A percentile compares a stretch with the other conserved stretches of the same genome.
phyloP scores from a whole-genome alignment of 2,329 filamentous ascomycete species.

The Trichoderma sp. region DNA sequence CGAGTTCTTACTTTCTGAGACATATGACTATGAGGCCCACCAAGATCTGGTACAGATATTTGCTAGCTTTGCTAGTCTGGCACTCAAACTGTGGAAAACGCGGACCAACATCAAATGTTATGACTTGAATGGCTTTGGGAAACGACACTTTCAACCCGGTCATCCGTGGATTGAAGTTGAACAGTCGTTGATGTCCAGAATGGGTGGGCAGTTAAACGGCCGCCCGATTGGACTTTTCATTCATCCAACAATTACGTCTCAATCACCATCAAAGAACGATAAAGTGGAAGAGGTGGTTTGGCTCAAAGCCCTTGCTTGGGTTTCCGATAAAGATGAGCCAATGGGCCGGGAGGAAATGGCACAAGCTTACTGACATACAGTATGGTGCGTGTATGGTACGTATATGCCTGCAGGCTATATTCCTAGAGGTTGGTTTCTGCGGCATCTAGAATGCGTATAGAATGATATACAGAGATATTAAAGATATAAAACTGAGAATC shows the following conservation, averaged over 20 bases:
- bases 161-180: not conserved
- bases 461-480: not conserved
- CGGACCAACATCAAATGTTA: not conserved
- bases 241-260: not conserved
- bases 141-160: not conserved
- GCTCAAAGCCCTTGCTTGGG: not conserved
- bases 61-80: not conserved
- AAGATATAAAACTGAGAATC: fast-evolving
- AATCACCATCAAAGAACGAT: not conserved
- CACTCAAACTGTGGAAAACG: not conserved
- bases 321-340: not conserved
- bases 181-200: not conserved
- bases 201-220: not conserved
- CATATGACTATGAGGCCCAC: not conserved
- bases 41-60: not conserved
- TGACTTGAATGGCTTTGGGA: not conserved
- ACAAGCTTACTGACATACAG: too few relatives aligned
- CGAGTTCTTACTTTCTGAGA: not conserved
- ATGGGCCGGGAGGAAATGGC: not conserved
- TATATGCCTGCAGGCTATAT: not conserved
- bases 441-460: not conserved
- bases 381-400: too few relatives aligned
- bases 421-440: too few relatives aligned
- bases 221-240: not conserved
- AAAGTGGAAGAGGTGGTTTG: not conserved